Conservation (phyloP, 2,329 filamentous ascomycete species). For the Xylaria sp. region DNA sequence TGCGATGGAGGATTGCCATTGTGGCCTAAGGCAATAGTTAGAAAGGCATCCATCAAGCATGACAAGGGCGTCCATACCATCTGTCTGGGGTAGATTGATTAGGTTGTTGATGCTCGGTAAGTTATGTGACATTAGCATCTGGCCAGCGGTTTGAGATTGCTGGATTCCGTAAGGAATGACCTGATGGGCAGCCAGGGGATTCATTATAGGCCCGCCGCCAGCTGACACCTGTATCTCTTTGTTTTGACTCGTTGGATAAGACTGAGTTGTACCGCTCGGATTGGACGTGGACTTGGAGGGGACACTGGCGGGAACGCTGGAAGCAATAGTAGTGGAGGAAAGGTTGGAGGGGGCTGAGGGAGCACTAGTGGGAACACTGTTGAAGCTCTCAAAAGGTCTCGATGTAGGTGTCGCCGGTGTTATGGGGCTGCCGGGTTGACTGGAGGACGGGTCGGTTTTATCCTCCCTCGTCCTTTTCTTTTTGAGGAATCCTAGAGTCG, state of each 20-base stretch:
- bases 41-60: conserved; percentile 20
- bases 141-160: conserved; percentile 31
- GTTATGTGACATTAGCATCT: conserved; percentile 50
- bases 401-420: conserved; percentile 54
- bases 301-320: conserved; percentile 14
- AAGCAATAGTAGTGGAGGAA: no score
- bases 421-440: conserved; percentile 59
- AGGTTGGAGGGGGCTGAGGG: no score
- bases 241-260: conserved; percentile 21
- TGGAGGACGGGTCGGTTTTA: conserved; percentile 62
- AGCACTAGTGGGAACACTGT: conserved; percentile 18
- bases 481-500: conserved; percentile 92
- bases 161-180: conserved; percentile 41
- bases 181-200: conserved; percentile 29
- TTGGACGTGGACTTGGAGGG: conserved; percentile 28
- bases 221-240: conserved; percentile 28
- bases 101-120: conserved; percentile 78
- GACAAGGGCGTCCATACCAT: conserved; percentile 26
- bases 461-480: conserved; percentile 98
- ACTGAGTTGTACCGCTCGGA: conserved; percentile 20
- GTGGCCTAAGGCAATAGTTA: conserved; percentile 28
- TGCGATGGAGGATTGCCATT: conserved; percentile 36
- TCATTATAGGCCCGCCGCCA: conserved; percentile 32
- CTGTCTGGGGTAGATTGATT: conserved; percentile 60
- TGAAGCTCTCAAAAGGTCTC: conserved; percentile 45